phyloP scores from a whole-genome alignment of 305 asterid genomes.

The Solanum hybrid region DNA sequence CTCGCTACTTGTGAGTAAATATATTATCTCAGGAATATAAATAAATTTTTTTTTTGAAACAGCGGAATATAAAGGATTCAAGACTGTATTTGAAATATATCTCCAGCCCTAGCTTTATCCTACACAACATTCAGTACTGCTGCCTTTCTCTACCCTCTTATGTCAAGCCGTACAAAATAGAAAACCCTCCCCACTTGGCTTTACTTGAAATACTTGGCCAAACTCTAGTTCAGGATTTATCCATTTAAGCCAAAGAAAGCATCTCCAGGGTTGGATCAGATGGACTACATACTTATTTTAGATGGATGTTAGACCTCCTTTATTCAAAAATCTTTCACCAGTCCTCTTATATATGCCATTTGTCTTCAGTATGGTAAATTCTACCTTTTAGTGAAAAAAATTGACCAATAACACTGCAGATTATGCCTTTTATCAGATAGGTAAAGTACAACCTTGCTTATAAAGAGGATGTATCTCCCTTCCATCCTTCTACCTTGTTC shows the following conservation, averaged over 20 bases:
- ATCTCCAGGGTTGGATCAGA: neutral
- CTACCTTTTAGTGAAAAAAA: neutral
- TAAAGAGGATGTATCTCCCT: neutral
- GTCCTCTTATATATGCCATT: neutral
- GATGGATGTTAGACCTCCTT: neutral
- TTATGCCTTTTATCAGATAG: neutral
- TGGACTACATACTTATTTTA: neutral
- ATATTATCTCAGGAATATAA: neutral
- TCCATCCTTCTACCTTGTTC: neutral
- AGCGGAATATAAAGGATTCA: neutral
- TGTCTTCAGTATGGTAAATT: neutral
- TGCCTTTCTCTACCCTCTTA: neutral
- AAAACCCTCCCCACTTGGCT: neutral
- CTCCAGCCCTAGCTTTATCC: neutral
- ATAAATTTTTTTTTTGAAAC: neutral
- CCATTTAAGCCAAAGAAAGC: neutral
- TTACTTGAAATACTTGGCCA: neutral
- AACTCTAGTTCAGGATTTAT: neutral
- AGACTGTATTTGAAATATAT: neutral
- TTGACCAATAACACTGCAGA: neutral
- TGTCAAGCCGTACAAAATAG: neutral
- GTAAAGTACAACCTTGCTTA: neutral
- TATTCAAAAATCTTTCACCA: neutral
- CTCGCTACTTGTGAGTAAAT: neutral
- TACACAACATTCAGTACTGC: neutral